Base-by-base conservation (phyloP, 1,284 basidiomycete genomes). In the Naganishia sp. region DNA sequence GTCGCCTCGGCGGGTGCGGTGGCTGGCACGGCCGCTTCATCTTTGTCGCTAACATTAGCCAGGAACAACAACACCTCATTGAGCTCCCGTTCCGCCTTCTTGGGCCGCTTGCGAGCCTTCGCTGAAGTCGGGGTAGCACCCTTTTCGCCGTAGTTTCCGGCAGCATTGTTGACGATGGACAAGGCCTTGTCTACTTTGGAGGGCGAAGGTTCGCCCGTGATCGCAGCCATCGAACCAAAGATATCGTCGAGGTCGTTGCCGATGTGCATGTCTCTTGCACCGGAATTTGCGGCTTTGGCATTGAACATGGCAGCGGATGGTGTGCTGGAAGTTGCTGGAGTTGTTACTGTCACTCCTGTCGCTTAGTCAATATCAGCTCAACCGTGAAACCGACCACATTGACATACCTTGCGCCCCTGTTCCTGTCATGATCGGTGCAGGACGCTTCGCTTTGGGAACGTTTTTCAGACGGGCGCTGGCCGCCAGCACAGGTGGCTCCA, bases 51-150 rank as follows among this genome's bases (percentile, higher is more conserved):
- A 16, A 23, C 10, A 25, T 45, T 39, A 15, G 36, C 49, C 31
- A 61, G 25, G 21, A 48, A 49, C 18, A 61, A 46, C 23, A 61
- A 39, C 1, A 48, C 59, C 18, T 61, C 59, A 28, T 61, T 61
- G 33, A 61, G 31, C n/a, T 61, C 59, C 21, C 21, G 39, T 61
- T 61, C 59, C 39, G 48, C 59, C 59, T 61, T 61, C 43, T 52
- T 61, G 13, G 59, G 48, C 13, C 46, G 46, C 33, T 48, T 33
- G 2, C 48, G 53, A 9, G 53, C 16, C 36, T 55, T 55, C 6
- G 53, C 31, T 18, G 16, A 18, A 13, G 13, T n/a, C 10, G 2
- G 11, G 7, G 33, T 42, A 16, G 36, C 6, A 16, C 33, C 53
- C 6, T 55, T 55, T 50, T 46, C 45, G 45, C 23, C 45, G 1